Conservation (phyloP, 2,329 filamentous ascomycete species). For the Aspergillus floridensis region DNA sequence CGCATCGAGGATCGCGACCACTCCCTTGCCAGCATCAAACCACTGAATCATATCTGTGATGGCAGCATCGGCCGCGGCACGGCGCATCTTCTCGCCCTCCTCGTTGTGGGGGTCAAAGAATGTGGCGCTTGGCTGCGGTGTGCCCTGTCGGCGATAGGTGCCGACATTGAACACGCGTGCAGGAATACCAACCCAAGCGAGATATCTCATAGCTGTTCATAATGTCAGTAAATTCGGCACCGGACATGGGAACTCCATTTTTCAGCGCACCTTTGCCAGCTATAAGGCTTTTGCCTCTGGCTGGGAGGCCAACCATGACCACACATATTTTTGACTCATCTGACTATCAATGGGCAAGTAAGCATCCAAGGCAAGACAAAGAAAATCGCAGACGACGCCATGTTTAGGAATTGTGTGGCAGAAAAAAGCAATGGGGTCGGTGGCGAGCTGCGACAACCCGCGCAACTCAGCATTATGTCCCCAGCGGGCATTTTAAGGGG, state of each 20-base stretch:
- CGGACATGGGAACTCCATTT: neutral
- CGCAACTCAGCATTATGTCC: neutral
- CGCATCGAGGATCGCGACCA: slow-evolving; percentile 91
- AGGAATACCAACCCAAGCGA: slow-evolving; percentile 93
- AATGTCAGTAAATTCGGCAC: neutral
- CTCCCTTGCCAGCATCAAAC: slow-evolving; percentile 73
- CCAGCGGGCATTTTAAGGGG: neutral
- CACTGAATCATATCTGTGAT: slow-evolving; percentile 91
- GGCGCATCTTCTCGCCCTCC: slow-evolving; percentile 85
- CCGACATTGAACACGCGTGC: slow-evolving; percentile 97
- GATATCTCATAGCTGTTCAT: slow-evolving; percentile 75
- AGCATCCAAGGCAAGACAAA: slow-evolving; percentile 1
- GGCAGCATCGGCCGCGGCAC: slow-evolving; percentile 85
- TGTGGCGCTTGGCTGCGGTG: slow-evolving; percentile 84
- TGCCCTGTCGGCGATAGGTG: slow-evolving; percentile 85
- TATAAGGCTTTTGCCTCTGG: slow-evolving; percentile 94
- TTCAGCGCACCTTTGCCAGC: slow-evolving; percentile 81
- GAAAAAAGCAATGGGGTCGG: neutral
- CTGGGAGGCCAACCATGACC: slow-evolving; percentile 96
- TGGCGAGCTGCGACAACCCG: neutral
- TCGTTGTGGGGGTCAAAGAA: slow-evolving; percentile 92
- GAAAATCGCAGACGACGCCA: neutral
- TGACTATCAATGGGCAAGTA: slow-evolving; percentile 62
- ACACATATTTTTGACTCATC: slow-evolving; percentile 97
- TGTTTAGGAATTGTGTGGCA: neutral